Evolutionary conservation across 23 red algal genomes (phyloP), one percentile per base, ranked within the genome.

Genomic region (Gracilaria domingensis): DNA sequence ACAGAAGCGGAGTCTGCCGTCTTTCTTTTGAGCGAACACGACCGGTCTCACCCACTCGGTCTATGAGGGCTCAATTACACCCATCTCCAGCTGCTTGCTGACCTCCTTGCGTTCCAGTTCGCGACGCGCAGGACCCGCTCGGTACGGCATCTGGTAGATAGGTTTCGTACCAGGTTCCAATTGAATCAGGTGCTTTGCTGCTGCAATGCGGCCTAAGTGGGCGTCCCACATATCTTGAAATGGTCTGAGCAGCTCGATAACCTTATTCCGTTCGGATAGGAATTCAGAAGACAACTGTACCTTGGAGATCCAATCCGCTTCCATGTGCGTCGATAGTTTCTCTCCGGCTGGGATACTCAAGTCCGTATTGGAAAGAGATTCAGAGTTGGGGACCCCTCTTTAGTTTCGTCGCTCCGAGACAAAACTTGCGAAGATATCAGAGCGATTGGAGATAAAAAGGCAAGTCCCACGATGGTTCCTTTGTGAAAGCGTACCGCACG

Each of bases 1-100:
- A 74, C 60, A 71, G 36, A 86, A 69, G 33, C 42, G 42, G 4
- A 79, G 40, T 7, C 73, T 37, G 6, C 21, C 34, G 11, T 30
- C 67, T 74, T 74, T 74, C 67, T 74, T 74, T 25, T 5, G 67
- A 45, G 24, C 21, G 17, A 40, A 30, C 6, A 74, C 67, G 17
- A 74, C 67, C 4, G 67, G 67, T 2, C 36, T 45, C 2, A 23
- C 67, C 42, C 42, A 45, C 42, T 45, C 42, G 11, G 42, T 11
- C 42, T 4, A 45, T 11, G 42, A 45, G 42, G 42, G 42, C 42
- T 45, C 42, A 45, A 45, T 45, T 4, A 45, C 42, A 45, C 42
- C 42, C 42, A 7, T 4, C 42, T 45, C 11, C 42, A 45, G 11
- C 42, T 4, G 42, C 11, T 45, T 45, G 11, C 5, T 7, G 4